Evolutionary conservation across 306 rosid genomes (phyloP).

Genomic region (Pachyrhizus erosus): DNA sequence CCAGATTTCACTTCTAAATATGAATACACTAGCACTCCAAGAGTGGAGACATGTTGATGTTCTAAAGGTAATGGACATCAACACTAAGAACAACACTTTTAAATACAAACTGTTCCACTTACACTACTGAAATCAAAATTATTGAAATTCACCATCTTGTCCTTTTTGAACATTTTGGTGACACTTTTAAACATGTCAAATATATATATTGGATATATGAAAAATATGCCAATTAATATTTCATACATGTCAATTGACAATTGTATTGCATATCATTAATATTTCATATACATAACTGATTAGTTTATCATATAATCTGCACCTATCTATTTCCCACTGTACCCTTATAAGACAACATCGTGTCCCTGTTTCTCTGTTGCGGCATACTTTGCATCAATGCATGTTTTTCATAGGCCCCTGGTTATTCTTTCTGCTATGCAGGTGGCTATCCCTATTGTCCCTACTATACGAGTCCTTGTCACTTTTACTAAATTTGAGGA

Average conservation of each 20-base stretch:
- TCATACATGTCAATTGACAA: neutral
- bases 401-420: slow-evolving; percentile 34
- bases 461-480: slow-evolving; percentile 87
- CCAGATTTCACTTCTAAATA: slow-evolving; percentile 20
- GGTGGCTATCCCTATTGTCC: slow-evolving; percentile 98
- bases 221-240: neutral
- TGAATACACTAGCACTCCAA: slow-evolving; percentile 22
- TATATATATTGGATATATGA: neutral
- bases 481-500: slow-evolving; percentile 98
- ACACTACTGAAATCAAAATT: neutral
- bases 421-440: slow-evolving; percentile 47
- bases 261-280: slow-evolving; percentile 7
- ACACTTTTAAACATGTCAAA: slow-evolving; percentile 4
- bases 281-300: neutral
- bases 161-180: slow-evolving; percentile 13
- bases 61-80: slow-evolving; percentile 25
- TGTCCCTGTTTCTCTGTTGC: neutral
- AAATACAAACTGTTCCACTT: neutral
- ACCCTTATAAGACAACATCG: neutral
- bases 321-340: neutral
- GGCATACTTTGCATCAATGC: slow-evolving; percentile 29
- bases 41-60: neutral
- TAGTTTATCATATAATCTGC: neutral
- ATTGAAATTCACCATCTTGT: neutral
- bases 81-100: neutral